A percentile compares a stretch with the other conserved stretches of the same genome.
phyloP scores from a whole-genome alignment of 306 rosid species.

The Calophaca sinica region DNA sequence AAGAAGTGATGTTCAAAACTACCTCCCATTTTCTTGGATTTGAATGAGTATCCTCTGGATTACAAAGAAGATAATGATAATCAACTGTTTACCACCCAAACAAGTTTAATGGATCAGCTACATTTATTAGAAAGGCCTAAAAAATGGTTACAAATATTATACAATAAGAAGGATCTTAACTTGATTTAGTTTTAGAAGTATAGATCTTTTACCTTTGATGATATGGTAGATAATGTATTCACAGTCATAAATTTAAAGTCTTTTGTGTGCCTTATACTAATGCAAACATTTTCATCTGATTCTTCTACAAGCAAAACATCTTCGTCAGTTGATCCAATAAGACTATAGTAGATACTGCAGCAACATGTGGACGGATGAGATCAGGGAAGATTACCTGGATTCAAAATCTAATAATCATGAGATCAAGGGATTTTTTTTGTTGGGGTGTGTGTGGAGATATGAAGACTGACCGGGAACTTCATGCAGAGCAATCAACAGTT shows the following conservation, averaged over 20 bases:
- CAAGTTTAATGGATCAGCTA: constrained; percentile 88
- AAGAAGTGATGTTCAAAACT: constrained; percentile 37
- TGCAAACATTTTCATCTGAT: constrained; percentile 65
- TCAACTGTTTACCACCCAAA: constrained; percentile 80
- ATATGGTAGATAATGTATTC: constrained; percentile 63
- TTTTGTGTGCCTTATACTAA: constrained; percentile 75
- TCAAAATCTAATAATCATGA: constrained; percentile 29
- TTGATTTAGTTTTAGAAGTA: constrained; percentile 38
- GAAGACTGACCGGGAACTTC: constrained; percentile 67
- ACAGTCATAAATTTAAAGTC: constrained; percentile 85
- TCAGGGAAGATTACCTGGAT: constrained; percentile 13
- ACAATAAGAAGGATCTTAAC: constrained; percentile 43
- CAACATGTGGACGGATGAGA: constrained; percentile 12
- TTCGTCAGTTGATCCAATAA: constrained; percentile 90
- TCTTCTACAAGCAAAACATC: constrained; percentile 85
- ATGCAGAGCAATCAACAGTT: constrained; percentile 64
- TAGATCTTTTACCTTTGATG: constrained; percentile 75
- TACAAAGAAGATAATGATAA: constrained; percentile 79
- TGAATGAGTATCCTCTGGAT: constrained; percentile 59
- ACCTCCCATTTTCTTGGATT: constrained; percentile 92
- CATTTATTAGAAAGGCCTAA: constrained; percentile 90
- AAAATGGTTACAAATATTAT: constrained; percentile 54
- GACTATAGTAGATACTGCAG: constrained; percentile 76
- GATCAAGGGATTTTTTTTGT: neutral
- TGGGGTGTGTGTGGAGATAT: neutral